These are phyloP conservation scores for Peronospora belbahrii DNA, from an alignment of 352 stramenopile genomes.

Conservation along the genomic window DNA sequence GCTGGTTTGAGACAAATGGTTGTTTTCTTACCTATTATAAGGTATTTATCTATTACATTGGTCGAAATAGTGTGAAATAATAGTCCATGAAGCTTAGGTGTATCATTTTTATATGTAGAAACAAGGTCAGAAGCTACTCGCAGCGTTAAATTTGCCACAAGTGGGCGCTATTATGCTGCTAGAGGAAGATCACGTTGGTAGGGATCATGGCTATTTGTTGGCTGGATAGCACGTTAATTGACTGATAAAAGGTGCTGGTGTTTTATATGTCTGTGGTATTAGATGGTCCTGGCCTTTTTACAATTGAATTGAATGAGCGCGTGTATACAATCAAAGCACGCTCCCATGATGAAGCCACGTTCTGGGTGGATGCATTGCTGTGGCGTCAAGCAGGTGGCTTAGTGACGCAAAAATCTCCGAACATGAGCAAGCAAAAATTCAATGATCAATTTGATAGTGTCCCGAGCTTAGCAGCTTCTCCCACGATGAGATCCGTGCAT, in stretches of 20 bases:
- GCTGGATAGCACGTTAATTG: too few species aligned
- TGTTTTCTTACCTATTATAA: conserved; percentile 99
- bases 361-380: conserved; percentile 83
- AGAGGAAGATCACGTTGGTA: conserved; percentile 59
- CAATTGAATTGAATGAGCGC: conserved; percentile 85
- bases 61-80: not conserved
- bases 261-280: conserved; percentile 6
- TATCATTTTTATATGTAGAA: conserved; percentile 32
- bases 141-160: conserved; percentile 88
- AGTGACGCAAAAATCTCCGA: conserved; percentile 71
- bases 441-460: conserved; percentile 31
- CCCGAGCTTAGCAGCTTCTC: conserved; percentile 5
- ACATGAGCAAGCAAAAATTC: conserved; percentile 34
- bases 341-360: conserved; percentile 76
- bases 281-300: conserved; percentile 83
- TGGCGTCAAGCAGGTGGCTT: conserved; percentile 76
- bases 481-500: conserved; percentile 22
- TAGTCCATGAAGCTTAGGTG: not conserved
- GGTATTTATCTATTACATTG: conserved; percentile 32
- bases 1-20: conserved; percentile 98
- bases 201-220: too few species aligned
- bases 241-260: conserved; percentile 4
- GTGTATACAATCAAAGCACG: conserved; percentile 88
- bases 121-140: conserved; percentile 91
- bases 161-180: conserved; percentile 81